These are phyloP conservation scores for Haplosporangium gracile DNA, from an alignment of 192 early-diverging fungal species.

Conservation along the genomic window DNA sequence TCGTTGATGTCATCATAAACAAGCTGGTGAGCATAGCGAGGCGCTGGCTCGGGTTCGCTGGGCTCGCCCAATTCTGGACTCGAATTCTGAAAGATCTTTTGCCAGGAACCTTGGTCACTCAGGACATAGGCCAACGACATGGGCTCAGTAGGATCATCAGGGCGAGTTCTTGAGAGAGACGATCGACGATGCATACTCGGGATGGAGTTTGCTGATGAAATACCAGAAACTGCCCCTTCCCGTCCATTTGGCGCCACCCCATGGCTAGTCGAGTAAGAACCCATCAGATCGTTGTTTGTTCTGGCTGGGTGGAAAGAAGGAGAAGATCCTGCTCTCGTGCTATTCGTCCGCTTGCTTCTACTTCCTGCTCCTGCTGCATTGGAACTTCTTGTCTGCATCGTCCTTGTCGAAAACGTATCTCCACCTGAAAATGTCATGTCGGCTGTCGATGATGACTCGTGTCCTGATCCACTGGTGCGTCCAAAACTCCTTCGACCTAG, in stretches of 20 bases:
- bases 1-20: constrained; percentile 82
- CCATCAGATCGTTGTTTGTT: not conserved
- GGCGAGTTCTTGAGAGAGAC: not conserved
- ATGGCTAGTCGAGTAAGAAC: not conserved
- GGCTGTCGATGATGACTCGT: not conserved
- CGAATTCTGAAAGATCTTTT: constrained; percentile 56
- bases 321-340: constrained; percentile 22
- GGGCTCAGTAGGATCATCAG: constrained; percentile 8
- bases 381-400: constrained; percentile 17
- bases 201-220: not conserved
- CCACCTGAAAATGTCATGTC: not conserved
- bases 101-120: constrained; percentile 53
- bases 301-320: not conserved
- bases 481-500: not conserved
- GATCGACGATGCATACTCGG: not conserved
- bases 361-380: not conserved
- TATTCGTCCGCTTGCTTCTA: constrained; percentile 6
- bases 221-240: constrained; percentile 28
- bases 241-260: constrained; percentile 19
- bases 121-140: constrained; percentile 50
- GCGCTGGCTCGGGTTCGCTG: constrained; percentile 71
- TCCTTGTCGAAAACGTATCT: not conserved
- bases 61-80: constrained; percentile 33
- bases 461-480: not conserved
- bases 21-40: constrained; percentile 94